Evolutionary conservation across 257 asterid genomes (phyloP).

Genomic region (Ilex aquifolium): DNA sequence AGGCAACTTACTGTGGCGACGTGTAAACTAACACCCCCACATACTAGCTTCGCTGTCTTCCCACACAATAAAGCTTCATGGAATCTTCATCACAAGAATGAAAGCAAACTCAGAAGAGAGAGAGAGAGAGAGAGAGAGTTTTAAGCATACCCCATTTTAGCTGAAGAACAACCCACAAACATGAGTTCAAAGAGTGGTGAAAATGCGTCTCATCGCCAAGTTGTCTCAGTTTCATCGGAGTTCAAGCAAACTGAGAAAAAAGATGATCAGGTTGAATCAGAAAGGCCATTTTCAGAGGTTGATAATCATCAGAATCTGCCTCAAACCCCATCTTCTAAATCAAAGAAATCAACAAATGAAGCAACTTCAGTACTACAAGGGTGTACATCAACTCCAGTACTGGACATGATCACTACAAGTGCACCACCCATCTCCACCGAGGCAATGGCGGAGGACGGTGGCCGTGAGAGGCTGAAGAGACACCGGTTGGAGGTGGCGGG

Average conservation of each 20-base stretch:
- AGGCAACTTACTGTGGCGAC: constrained; percentile 23
- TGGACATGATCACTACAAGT: no score
- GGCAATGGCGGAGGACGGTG: constrained; percentile 16
- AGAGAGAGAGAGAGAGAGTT: not conserved
- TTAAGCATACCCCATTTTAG: not conserved
- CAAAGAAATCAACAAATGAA: not conserved
- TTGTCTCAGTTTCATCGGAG: not conserved
- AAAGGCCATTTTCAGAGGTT: no score
- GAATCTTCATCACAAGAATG: constrained; percentile 6
- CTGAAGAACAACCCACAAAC: not conserved
- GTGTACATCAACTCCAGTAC: not conserved
- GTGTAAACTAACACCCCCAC: constrained; percentile 51
- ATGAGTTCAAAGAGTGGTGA: no score
- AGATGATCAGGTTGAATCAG: no score
- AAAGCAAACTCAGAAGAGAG: not conserved
- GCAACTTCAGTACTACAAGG: not conserved
- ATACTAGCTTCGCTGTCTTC: constrained; percentile 21
- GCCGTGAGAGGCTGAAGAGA: constrained; percentile 73
- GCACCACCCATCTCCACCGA: no score
- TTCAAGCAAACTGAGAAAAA: no score
- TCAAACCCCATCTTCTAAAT: not conserved
- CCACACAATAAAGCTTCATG: constrained; percentile 14
- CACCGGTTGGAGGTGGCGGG: constrained; percentile 79
- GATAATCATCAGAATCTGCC: no score
- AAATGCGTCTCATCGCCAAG: not conserved